Evolutionary conservation across 75 land plant genomes (phyloP), one percentile per base, ranked within the genome.

Genomic region (Selaginella tamariscina): DNA sequence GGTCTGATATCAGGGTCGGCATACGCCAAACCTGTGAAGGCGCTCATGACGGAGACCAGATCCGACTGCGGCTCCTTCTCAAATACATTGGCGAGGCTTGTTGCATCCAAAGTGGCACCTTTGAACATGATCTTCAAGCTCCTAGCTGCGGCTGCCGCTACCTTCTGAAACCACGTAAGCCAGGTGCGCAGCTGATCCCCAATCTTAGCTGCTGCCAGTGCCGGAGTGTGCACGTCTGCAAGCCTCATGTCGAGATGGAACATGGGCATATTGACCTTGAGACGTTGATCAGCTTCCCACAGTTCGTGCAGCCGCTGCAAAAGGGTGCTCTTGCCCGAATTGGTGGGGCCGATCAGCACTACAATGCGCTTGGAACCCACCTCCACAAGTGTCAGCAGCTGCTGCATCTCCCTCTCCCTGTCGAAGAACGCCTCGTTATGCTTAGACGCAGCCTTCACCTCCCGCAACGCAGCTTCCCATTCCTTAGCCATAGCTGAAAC

Each of bases 11-110:
- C 15, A 15, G 49, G 15, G 49, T 39, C 49, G 49, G 49, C 49
- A 39, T 39, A 39, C 49, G 49, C 49, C 49, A 39, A 39, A 39
- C 49, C 49, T 39, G 49, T 39, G 49, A 39, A 39, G 49, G 49
- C 49, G 49, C 11, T 15, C 49, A 39, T 39, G 49, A 39, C 49
- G 11, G 49, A 39, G 49, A 15, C 49, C 49, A 39, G 49, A 39
- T 39, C 49, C 49, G 49, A 39, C 49, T 39, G 49, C 15, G 49
- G 49, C 49, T 39, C 49, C 49, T 39, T 39, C 49, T 39, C 15
- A 15, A 39, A 15, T 5, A 39, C 49, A 39, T 15, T 39, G 49
- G 49, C 49, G 49, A 39, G 49, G 49, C 49, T 39, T 15, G 15
- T 39, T 39, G 49, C 49, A 39, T 39, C 49, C 49, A 15, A 39